Base-by-base conservation (phyloP, 192 early-diverging fungal species). In the Neocallimastix lanati region DNA sequence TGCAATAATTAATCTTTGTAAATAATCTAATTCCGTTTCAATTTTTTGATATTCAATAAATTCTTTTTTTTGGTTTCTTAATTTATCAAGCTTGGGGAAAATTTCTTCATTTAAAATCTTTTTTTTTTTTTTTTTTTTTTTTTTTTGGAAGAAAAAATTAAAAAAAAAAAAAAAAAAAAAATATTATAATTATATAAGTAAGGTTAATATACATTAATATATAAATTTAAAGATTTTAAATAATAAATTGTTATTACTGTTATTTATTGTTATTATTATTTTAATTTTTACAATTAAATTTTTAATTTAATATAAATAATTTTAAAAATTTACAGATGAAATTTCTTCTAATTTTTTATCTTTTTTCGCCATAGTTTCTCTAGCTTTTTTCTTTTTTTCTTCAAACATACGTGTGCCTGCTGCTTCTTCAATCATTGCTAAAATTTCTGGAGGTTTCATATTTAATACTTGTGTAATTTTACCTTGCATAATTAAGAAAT, bases 401-500 rank as follows among this genome's bases (percentile, higher is more conserved):
- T 99, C 98, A 85, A 95, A 99, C 96, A 99, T 96, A 50, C 95
- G 88, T 67, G 98, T 99, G 6, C 98, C 98, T 9, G 98, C 96
- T 2, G 98, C 98, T 82, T 99, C 98, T 84, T 99, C 98, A 37
- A 99, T 95, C 96, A 99, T 98, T 25, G 93, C 90, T 28, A 99
- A 86, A 36, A 98, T 96, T 82, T 99, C 96, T 14, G 90, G 87
- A 0, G 98, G 94, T 81, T 97, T 96, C 98, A 99, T 99, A 83
- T 98, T 98, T n/a, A 99, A 88, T 14, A 99, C 96, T 80, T 98
- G 95, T n/a, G 96, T 99, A 80, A 99, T 98, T 77, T 91, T 86
- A 38, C 96, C 98, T 86, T 99, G 98, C 96, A 98, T 98, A 80
- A 99, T 99, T 78, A 99, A 83, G 84, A 99, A 99, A 84, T 99